Evolutionary conservation across 1,284 basidiomycete genomes (phyloP).

Genomic region (Serendipita sp.): DNA sequence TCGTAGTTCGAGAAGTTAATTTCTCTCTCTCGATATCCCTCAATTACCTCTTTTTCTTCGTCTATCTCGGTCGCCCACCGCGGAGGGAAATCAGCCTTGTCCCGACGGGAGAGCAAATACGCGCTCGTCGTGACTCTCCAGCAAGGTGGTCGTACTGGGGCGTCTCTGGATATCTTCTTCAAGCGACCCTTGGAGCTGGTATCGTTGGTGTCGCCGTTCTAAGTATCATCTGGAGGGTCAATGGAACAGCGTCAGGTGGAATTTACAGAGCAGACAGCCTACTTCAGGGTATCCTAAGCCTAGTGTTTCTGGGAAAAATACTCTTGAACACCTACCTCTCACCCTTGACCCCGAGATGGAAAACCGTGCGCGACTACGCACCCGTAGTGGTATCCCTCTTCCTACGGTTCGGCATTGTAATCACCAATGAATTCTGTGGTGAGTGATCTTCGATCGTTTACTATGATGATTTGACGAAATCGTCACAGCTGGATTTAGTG

Average conservation of each 20-base stretch:
- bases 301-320: conserved; percentile 47
- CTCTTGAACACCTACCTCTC: conserved; percentile 40
- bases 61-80: conserved; percentile 42
- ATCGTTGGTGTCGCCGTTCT: conserved; percentile 35
- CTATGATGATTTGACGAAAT: conserved; percentile 12
- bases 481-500: conserved; percentile 46
- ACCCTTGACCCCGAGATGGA: conserved; percentile 26
- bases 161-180: conserved; percentile 33
- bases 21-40: conserved; percentile 42
- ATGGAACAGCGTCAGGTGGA: conserved; percentile 29
- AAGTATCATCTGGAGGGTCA: conserved; percentile 50
- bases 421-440: conserved; percentile 48
- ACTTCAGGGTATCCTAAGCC: conserved; percentile 42
- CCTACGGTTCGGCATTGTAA: conserved; percentile 37
- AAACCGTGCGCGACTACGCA: conserved; percentile 34
- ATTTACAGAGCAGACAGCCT: conserved; percentile 44
- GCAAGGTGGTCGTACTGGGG: conserved; percentile 38
- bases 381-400: conserved; percentile 37
- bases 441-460: conserved; percentile 22
- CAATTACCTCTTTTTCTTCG: conserved; percentile 56
- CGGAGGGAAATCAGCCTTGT: conserved; percentile 25
- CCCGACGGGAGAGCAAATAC: conserved; percentile 13
- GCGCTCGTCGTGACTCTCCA: conserved; percentile 42
- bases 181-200: conserved; percentile 34
- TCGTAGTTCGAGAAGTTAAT: conserved; percentile 43